Evolutionary conservation across 2,329 filamentous ascomycete species (phyloP).

Genomic region (Pseudomassariella vexata): DNA sequence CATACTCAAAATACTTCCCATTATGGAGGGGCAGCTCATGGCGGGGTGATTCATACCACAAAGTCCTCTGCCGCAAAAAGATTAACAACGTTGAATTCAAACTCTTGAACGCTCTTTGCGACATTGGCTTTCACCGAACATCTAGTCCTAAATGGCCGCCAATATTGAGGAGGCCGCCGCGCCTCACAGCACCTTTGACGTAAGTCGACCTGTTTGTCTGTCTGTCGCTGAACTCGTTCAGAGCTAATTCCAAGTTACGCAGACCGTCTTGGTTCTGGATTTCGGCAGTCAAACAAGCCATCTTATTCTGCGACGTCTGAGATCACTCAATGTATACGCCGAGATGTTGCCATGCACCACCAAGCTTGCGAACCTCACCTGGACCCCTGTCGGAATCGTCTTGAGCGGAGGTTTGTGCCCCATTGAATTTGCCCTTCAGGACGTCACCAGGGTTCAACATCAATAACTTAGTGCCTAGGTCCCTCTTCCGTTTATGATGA

Average conservation of each 20-base stretch:
- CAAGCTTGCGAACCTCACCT: slow-evolving; percentile 70
- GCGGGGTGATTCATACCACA: too few relatives aligned
- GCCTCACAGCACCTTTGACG: slow-evolving; percentile 32
- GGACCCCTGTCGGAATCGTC: slow-evolving; percentile 80
- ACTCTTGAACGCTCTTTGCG: background rate
- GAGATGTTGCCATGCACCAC: slow-evolving; percentile 87
- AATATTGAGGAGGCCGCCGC: slow-evolving; percentile 16
- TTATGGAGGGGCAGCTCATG: too few relatives aligned
- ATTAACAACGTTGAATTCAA: too few relatives aligned
- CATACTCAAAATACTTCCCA: too few relatives aligned
- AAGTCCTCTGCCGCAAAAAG: too few relatives aligned
- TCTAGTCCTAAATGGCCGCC: slow-evolving; percentile 1
- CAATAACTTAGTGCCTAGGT: slow-evolving; percentile 15
- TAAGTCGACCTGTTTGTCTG: slow-evolving; percentile 16
- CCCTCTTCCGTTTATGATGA: slow-evolving; percentile 75
- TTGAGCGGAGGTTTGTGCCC: slow-evolving; percentile 67
- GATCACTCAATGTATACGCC: slow-evolving; percentile 75
- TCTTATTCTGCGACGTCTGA: slow-evolving; percentile 68
- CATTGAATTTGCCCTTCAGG: background rate
- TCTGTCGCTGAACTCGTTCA: slow-evolving; percentile 2
- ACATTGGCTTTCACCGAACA: slow-evolving; percentile 3
- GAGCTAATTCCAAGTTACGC: slow-evolving; percentile 36
- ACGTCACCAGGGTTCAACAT: background rate
- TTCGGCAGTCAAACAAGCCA: slow-evolving; percentile 70
- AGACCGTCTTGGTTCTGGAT: slow-evolving; percentile 68